These are phyloP conservation scores for Biscogniauxia mediterranea DNA, from an alignment of 2,329 filamentous ascomycete genomes.

Conservation along the genomic window DNA sequence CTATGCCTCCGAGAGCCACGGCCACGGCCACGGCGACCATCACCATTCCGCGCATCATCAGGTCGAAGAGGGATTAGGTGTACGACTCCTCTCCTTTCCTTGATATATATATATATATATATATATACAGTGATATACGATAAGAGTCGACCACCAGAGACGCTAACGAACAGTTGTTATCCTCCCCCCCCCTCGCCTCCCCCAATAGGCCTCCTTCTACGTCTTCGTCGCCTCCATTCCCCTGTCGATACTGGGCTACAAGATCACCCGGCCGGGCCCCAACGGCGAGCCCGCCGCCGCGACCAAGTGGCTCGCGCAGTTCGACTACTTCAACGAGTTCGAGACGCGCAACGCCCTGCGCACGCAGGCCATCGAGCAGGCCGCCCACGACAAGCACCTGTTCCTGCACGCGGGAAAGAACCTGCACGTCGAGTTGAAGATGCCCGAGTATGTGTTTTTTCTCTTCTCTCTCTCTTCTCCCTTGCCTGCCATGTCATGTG, in stretches of 20 bases:
- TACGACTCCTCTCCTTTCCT: slow-evolving; percentile 38
- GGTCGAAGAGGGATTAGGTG: slow-evolving; percentile 55
- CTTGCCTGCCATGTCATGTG: neutral
- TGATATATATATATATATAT: neutral
- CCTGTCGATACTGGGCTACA: slow-evolving; percentile 45
- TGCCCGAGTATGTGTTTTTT: slow-evolving; percentile 52
- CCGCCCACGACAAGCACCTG: slow-evolving; percentile 56
- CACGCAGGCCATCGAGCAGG: slow-evolving; percentile 53
- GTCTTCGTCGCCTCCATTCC: slow-evolving; percentile 45
- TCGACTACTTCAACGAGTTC: slow-evolving; percentile 49
- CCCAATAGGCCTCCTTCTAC: slow-evolving; percentile 48
- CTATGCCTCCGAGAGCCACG: slow-evolving; percentile 55
- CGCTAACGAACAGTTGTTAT: neutral
- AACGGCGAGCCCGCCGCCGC: slow-evolving; percentile 51
- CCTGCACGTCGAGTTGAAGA: slow-evolving; percentile 51
- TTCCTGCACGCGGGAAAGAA: slow-evolving; percentile 47
- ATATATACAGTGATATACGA: neutral
- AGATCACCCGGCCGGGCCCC: slow-evolving; percentile 45
- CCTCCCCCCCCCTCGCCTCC: neutral
- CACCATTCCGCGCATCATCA: slow-evolving; percentile 38
- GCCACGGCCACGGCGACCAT: slow-evolving; percentile 30
- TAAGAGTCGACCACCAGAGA: neutral
- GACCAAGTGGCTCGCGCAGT: slow-evolving; percentile 45
- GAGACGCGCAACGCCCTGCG: slow-evolving; percentile 52
- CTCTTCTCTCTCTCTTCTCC: slow-evolving; percentile 1